Evolutionary conservation across 176 grass and related monocot genomes (phyloP).

Genomic region (Oryza punctata): DNA sequence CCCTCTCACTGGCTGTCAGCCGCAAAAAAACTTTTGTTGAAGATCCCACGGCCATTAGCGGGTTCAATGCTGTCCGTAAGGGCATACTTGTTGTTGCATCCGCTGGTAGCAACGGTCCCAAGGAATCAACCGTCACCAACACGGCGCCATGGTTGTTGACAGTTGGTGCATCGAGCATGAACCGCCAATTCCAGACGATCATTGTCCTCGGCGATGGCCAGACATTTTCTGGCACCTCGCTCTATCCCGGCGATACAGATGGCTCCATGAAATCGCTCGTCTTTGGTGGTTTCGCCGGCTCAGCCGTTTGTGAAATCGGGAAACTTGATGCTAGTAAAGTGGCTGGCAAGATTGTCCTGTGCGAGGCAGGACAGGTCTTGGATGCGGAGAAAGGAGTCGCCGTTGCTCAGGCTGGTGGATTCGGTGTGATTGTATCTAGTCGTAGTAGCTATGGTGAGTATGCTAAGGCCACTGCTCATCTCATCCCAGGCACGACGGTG

Average conservation of each 20-base stretch:
- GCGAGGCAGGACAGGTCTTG: not conserved
- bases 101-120: conserved; percentile 42
- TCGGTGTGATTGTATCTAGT: conserved; percentile 40
- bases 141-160: conserved; percentile 64
- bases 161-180: conserved; percentile 54
- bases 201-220: conserved; percentile 48
- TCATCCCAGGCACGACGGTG: conserved; percentile 16
- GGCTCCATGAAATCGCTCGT: conserved; percentile 22
- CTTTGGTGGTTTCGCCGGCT: conserved; percentile 33
- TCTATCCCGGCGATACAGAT: conserved; percentile 29
- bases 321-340: conserved; percentile 14
- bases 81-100: conserved; percentile 48
- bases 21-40: not conserved
- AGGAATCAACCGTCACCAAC: conserved; percentile 32
- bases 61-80: conserved; percentile 40
- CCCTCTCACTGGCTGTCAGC: conserved; percentile 32
- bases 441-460: conserved; percentile 14
- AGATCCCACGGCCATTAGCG: conserved; percentile 41
- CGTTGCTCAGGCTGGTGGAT: conserved; percentile 48
- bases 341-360: conserved; percentile 60
- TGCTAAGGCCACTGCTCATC: not conserved
- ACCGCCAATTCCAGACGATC: conserved; percentile 21
- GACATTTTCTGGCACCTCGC: conserved; percentile 26
- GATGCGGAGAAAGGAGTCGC: conserved; percentile 34
- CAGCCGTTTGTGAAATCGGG: conserved; percentile 17